Evolutionary conservation across 805 yeast genomes (phyloP).

Genomic region (Saccharomycopsis lassenensis): DNA sequence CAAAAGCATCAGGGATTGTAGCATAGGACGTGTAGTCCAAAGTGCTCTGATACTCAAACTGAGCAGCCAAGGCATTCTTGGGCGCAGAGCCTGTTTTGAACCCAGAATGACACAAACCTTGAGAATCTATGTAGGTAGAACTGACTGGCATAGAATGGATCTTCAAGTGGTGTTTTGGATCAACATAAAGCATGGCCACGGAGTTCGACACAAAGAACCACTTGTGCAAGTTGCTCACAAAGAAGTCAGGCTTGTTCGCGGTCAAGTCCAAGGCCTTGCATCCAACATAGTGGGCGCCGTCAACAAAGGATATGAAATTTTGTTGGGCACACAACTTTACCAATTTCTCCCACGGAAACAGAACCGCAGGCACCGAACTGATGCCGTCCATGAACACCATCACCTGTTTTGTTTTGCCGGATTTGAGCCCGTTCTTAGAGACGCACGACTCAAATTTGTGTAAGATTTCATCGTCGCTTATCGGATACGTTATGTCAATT

Average conservation of each 20-base stretch:
- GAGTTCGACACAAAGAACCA: constrained; percentile 55
- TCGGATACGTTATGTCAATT: constrained; percentile 34
- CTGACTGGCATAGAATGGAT: constrained; percentile 53
- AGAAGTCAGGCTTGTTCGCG: constrained; percentile 44
- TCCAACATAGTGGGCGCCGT: constrained; percentile 68
- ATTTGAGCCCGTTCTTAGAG: neutral
- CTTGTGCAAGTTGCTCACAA: constrained; percentile 54
- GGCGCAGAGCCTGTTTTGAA: no score
- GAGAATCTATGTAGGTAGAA: constrained; percentile 27
- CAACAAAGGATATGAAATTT: constrained; percentile 44
- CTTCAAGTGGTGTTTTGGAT: constrained; percentile 34
- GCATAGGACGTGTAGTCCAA: constrained; percentile 33
- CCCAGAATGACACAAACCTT: no score
- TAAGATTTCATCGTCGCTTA: constrained; percentile 32
- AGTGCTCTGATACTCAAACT: constrained; percentile 44
- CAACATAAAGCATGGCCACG: constrained; percentile 48
- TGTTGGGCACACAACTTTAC: constrained; percentile 34
- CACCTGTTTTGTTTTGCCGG: no score
- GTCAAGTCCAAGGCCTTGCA: constrained; percentile 22
- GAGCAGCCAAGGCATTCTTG: constrained; percentile 29
- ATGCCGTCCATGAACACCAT: constrained; percentile 47
- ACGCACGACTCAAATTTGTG: constrained; percentile 21
- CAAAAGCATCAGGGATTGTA: constrained; percentile 37
- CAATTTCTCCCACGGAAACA: constrained; percentile 44
- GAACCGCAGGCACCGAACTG: constrained; percentile 53